These are phyloP conservation scores for Skeletonema potamos DNA, from an alignment of 108 stramenopile species.

Conservation along the genomic window DNA sequence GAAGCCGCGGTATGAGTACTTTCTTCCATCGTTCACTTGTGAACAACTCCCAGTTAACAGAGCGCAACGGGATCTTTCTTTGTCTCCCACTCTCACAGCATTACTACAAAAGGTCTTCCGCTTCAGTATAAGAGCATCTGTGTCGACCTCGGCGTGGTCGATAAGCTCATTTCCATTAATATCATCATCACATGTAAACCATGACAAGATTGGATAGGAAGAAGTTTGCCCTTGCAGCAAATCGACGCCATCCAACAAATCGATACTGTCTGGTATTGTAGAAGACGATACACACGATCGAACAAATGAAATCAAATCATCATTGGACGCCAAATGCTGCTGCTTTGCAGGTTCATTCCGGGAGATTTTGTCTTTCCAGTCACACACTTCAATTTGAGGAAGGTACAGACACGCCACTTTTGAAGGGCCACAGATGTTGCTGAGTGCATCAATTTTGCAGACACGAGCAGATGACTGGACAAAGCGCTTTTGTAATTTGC, in stretches of 20 bases:
- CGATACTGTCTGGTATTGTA: neutral
- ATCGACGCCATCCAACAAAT: neutral
- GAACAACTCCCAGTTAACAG: slow-evolving; percentile 30
- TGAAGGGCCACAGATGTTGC: slow-evolving; percentile 11
- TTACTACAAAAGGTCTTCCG: slow-evolving; percentile 19
- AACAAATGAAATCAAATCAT: slow-evolving; percentile 7
- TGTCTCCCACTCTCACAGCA: slow-evolving; percentile 2
- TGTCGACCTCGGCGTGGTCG: neutral
- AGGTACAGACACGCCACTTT: slow-evolving; percentile 22
- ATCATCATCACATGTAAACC: slow-evolving; percentile 19
- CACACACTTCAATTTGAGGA: slow-evolving; percentile 28
- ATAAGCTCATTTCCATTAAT: neutral
- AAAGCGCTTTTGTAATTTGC: slow-evolving; percentile 1
- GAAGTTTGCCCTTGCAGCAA: slow-evolving; percentile 10
- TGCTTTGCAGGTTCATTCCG: neutral
- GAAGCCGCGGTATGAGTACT: slow-evolving; percentile 32
- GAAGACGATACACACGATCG: slow-evolving; percentile 3
- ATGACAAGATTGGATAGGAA: slow-evolving; percentile 21
- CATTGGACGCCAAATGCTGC: neutral
- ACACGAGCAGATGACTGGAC: slow-evolving; percentile 32
- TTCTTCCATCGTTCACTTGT: neutral
- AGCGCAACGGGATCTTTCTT: slow-evolving; percentile 14
- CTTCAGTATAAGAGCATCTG: neutral
- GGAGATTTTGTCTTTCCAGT: neutral
- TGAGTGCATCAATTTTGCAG: slow-evolving; percentile 4